Evolutionary conservation across 164 flowering plant genomes (phyloP), one percentile per base, ranked within the genome.

Genomic region (Vitis rupestris): DNA sequence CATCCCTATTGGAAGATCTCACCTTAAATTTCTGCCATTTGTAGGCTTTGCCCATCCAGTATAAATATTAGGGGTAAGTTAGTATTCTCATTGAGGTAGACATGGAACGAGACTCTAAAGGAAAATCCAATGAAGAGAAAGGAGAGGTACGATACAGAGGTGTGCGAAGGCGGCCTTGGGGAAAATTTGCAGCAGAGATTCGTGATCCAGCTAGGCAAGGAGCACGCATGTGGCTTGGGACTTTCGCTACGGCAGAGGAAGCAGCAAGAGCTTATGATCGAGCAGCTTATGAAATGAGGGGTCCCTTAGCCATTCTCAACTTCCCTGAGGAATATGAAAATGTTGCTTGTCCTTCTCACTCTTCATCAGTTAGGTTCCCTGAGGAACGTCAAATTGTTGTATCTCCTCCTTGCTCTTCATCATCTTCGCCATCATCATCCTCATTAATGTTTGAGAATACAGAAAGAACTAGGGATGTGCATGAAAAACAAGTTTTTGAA

Each of bases 101-200:
- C 44, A 37, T 37, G 44, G 44, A 37, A 37, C 6, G 0, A 37
- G 44, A 37, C 44, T 37, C 16, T 9, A 52, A 17, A 15, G n/a
- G 44, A 16, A 13, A 52, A 27, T 14, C 9, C 37, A 15, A 59
- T 27, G 67, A 58, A 31, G 48, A 8, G 66, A 44, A 60, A 49
- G 61, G 55, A 11, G 65, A 58, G 3, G 76, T 79, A 12, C 63
- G 70, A 23, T 84, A 80, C 79, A 60, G 86, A 49, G 88, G 88
- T 2, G 86, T 82, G 0, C 44, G 88, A 50, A 47, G 67, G 70
- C 67, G 88, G 74, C 86, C 88, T 0, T 84, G 85, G 87, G 87
- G 87, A 14, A 84, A 84, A 48, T 84, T 48, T 11, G 87, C 85
- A 9, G 87, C 87, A 11, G 88, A 82, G 75, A 85, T 85, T 11